Conservation (phyloP, 768 basidiomycete genomes). For the Boletus rufocinnamomeus region DNA sequence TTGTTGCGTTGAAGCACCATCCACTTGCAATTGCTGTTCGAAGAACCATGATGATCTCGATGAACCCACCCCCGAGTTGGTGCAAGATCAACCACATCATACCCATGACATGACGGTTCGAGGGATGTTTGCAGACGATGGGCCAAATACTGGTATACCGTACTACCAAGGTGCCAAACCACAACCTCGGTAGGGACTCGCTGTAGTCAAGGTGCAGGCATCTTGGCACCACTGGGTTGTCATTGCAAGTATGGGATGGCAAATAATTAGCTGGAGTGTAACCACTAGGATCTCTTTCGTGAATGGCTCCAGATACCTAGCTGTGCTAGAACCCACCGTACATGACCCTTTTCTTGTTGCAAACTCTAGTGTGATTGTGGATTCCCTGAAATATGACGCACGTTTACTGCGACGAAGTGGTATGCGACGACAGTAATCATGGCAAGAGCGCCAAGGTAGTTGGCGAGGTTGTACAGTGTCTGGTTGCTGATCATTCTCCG, state of each 20-base stretch:
- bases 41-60: slow-evolving; percentile 10
- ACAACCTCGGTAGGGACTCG: slow-evolving; percentile 7
- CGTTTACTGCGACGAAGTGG: slow-evolving; percentile 89
- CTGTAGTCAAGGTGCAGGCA: neutral
- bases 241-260: neutral
- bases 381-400: slow-evolving; percentile 44
- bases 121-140: slow-evolving; percentile 16
- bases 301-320: neutral
- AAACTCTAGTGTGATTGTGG: slow-evolving; percentile 8
- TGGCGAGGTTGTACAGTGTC: slow-evolving; percentile 81
- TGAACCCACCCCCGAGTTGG: slow-evolving; percentile 3
- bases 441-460: slow-evolving; percentile 78
- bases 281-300: neutral
- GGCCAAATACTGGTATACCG: neutral
- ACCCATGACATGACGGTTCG: slow-evolving; percentile 16
- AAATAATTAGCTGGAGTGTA: neutral
- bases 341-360: neutral
- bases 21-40: slow-evolving; percentile 19
- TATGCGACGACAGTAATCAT: slow-evolving; percentile 89
- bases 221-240: neutral
- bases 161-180: slow-evolving; percentile 24
- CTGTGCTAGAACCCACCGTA: slow-evolving; percentile 9
- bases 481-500: slow-evolving; percentile 74
- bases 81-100: slow-evolving; percentile 21
- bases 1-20: slow-evolving; percentile 9